A percentile compares a stretch with the other conserved stretches of the same genome.
Conservation (phyloP, 352 stramenopile species). For the Globisporangium spinosum region DNA sequence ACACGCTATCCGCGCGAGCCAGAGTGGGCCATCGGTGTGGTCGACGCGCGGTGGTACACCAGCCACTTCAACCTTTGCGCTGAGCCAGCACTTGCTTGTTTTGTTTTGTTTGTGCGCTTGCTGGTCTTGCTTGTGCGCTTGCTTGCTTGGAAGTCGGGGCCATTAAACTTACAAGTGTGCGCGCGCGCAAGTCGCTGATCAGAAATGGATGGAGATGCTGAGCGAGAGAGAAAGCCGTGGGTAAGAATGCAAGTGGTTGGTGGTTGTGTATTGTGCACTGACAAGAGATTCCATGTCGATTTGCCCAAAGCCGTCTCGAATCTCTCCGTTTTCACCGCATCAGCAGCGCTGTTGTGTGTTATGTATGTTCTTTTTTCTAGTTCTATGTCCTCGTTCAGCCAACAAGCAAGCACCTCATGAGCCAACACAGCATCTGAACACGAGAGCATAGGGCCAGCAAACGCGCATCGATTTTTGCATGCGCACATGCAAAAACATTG, state of each 20-base stretch:
- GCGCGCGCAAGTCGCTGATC: background rate
- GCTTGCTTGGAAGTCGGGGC: too few relatives aligned
- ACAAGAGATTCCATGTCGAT: too few relatives aligned
- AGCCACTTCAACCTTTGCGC: background rate
- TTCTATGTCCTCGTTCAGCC: background rate
- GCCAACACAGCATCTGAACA: background rate
- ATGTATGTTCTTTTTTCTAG: background rate
- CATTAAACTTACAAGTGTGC: background rate
- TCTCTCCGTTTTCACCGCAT: background rate
- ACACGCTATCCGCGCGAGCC: background rate
- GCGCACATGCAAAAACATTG: background rate
- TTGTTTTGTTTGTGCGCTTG: background rate
- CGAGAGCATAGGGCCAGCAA: background rate
- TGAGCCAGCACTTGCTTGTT: background rate
- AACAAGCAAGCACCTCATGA: background rate
- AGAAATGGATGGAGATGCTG: background rate
- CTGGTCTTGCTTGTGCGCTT: too few relatives aligned
- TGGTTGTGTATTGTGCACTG: too few relatives aligned
- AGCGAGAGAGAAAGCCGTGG: background rate
- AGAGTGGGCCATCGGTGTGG: background rate
- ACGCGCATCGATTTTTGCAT: background rate
- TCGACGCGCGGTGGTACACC: conserved; percentile 8
- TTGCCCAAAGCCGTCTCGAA: background rate
- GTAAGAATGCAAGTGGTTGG: background rate
- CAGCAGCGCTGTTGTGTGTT: background rate